Evolutionary conservation across 176 grass and related monocot species (phyloP).

Genomic region (Paspalum notatum): DNA sequence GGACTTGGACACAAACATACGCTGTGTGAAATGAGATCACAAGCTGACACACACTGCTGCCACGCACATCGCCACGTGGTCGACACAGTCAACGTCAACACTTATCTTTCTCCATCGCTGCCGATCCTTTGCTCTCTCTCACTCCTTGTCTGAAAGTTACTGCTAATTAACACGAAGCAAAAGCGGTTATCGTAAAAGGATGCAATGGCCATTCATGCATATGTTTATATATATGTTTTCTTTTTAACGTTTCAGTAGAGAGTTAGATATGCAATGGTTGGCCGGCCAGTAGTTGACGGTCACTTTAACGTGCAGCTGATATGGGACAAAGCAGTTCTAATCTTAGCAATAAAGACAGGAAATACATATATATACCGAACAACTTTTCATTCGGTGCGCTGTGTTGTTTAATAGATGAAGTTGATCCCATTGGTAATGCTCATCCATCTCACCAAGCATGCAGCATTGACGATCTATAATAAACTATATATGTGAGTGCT

Average conservation of each 20-base stretch:
- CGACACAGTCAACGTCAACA: not conserved
- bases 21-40: not conserved
- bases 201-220: slow-evolving; percentile 5
- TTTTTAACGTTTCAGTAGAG: not conserved
- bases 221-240: not conserved
- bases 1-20: too few species aligned
- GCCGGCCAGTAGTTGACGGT: not conserved
- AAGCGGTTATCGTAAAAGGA: not conserved
- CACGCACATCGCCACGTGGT: slow-evolving; percentile 10
- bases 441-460: slow-evolving; percentile 23
- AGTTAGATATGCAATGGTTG: not conserved
- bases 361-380: slow-evolving; percentile 39
- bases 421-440: slow-evolving; percentile 30
- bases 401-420: slow-evolving; percentile 37
- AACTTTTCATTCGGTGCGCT: slow-evolving; percentile 40
- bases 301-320: slow-evolving; percentile 10
- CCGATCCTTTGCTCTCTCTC: not conserved
- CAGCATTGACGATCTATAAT: not conserved
- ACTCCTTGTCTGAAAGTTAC: slow-evolving; percentile 26
- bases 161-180: not conserved
- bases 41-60: not conserved
- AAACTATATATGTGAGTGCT: not conserved
- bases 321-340: slow-evolving; percentile 22
- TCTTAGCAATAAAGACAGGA: slow-evolving; percentile 22
- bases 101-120: not conserved